Evolutionary conservation across 352 stramenopile genomes (phyloP).

Genomic region (Pythium phragmiticola): DNA sequence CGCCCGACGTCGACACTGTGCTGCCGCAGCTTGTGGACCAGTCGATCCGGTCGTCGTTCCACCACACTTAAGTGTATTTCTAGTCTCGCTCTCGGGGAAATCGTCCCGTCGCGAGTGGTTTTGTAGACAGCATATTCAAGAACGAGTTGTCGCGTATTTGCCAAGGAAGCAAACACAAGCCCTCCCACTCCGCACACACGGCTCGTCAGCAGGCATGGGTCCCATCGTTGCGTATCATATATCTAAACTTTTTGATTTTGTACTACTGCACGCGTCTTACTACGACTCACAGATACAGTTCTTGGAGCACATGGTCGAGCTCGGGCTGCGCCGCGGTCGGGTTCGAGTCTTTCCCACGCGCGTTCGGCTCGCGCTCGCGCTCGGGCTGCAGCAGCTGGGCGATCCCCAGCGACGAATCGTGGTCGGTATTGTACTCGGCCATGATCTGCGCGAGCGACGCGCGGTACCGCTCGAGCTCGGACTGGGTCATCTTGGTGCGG

Average conservation of each 20-base stretch:
- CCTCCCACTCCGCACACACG: too few species aligned
- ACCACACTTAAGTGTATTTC: conserved; percentile 17
- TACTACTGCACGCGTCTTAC: not conserved
- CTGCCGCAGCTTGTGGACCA: conserved; percentile 34
- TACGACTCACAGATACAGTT: conserved; percentile 28
- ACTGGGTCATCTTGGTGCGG: conserved; percentile 29
- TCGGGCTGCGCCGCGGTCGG: not conserved
- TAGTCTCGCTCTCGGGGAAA: not conserved
- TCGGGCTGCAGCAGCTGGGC: conserved; percentile 16
- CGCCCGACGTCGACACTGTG: conserved; percentile 26
- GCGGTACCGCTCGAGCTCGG: conserved; percentile 41
- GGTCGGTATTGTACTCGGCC: conserved; percentile 46
- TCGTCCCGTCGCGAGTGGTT: not conserved
- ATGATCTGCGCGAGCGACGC: conserved; percentile 62
- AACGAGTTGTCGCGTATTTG: conserved; percentile 1
- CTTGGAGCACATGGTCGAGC: conserved; percentile 22
- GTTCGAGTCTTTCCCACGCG: not conserved
- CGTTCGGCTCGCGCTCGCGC: conserved; percentile 14
- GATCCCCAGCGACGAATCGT: not conserved
- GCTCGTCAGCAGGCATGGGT: too few species aligned
- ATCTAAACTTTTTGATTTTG: not conserved
- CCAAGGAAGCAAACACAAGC: conserved; percentile 11
- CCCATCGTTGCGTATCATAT: not conserved
- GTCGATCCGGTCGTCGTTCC: conserved; percentile 21
- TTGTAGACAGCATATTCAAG: not conserved